Evolutionary conservation across 257 asterid genomes (phyloP).

Genomic region (Echium plantagineum): DNA sequence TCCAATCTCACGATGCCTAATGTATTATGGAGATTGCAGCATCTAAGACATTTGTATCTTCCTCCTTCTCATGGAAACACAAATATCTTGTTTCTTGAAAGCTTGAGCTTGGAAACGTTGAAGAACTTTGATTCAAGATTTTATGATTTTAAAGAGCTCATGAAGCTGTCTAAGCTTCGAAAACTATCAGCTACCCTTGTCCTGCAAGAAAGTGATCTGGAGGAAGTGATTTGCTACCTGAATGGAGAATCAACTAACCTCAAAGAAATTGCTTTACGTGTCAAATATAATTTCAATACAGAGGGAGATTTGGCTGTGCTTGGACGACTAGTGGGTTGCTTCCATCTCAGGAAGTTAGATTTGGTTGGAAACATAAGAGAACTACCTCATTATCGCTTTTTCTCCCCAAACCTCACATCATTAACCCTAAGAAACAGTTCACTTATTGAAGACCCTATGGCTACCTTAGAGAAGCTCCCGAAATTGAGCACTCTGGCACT

Average conservation of each 20-base stretch:
- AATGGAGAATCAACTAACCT: conserved; percentile 13
- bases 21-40: conserved; percentile 31
- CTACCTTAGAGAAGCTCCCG: conserved; percentile 32
- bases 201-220: conserved; percentile 25
- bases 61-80: conserved; percentile 32
- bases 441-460: conserved; percentile 43
- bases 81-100: conserved; percentile 25
- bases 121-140: conserved; percentile 39
- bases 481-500: conserved; percentile 18
- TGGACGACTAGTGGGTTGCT: conserved; percentile 22
- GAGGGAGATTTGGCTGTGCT: conserved; percentile 26
- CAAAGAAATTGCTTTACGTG: conserved; percentile 29
- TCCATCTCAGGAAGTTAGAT: conserved; percentile 40
- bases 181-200: conserved; percentile 30
- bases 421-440: conserved; percentile 43
- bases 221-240: conserved; percentile 19
- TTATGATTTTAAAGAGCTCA: conserved; percentile 32
- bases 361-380: conserved; percentile 26
- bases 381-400: conserved; percentile 25
- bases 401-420: conserved; percentile 23
- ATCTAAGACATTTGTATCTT: conserved; percentile 40
- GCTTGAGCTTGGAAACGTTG: conserved; percentile 29
- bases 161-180: conserved; percentile 29
- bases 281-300: conserved; percentile 29
- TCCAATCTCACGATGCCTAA: conserved; percentile 33